phyloP scores from a whole-genome alignment of 345 rosid species.

The Mangifera indica region DNA sequence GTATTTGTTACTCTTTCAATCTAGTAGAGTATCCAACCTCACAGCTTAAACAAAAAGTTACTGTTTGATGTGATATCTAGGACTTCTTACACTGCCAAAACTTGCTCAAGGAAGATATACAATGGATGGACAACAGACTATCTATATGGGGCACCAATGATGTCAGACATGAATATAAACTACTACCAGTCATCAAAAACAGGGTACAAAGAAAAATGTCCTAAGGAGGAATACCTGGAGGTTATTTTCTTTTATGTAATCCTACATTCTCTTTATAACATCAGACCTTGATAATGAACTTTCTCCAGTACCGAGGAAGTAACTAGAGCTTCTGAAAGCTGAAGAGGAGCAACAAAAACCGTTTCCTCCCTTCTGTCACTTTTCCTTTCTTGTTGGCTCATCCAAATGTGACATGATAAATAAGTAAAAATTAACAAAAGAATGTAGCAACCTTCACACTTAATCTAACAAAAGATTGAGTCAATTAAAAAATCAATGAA shows the following conservation, averaged over 20 bases:
- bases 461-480: background rate
- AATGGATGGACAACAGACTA: background rate
- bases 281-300: conserved; percentile 42
- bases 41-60: background rate
- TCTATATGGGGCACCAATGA: background rate
- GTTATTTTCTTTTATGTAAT: conserved; percentile 46
- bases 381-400: conserved; percentile 45
- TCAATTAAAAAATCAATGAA: background rate
- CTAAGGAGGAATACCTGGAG: conserved; percentile 38
- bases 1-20: background rate
- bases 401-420: conserved; percentile 31
- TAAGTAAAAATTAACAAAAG: background rate
- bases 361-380: conserved; percentile 48
- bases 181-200: background rate
- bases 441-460: background rate
- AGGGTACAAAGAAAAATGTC: background rate
- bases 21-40: background rate
- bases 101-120: background rate
- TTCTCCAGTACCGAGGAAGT: conserved; percentile 54
- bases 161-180: background rate
- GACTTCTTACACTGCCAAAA: background rate
- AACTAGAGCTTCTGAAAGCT: conserved; percentile 47
- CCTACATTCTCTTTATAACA: conserved; percentile 49
- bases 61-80: background rate
- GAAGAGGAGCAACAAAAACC: conserved; percentile 54